Percentiles rank a stretch among this genome's conserved stretches.
These are phyloP conservation scores for Cudoniella acicularis DNA, from an alignment of 495 filamentous ascomycete genomes.

Conservation along the genomic window DNA sequence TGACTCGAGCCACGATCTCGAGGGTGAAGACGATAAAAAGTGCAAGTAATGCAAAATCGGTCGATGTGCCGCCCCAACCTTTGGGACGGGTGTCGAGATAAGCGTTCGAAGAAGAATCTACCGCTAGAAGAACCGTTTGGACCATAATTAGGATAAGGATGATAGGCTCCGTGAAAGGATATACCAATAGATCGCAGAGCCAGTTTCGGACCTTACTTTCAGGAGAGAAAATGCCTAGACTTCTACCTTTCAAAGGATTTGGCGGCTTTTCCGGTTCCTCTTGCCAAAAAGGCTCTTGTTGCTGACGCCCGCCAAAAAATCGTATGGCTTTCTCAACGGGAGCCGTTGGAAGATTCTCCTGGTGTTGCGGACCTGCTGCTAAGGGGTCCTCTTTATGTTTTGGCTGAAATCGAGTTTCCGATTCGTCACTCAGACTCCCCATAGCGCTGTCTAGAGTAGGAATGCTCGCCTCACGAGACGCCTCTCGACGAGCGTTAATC, in stretches of 20 bases:
- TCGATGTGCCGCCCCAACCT: conserved; percentile 62
- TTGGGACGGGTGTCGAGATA: conserved; percentile 42
- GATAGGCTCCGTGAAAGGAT: conserved; percentile 80
- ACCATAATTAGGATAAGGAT: conserved; percentile 85
- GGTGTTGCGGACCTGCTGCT: conserved; percentile 13
- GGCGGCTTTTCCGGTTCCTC: conserved; percentile 16
- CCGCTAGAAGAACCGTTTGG: conserved; percentile 79
- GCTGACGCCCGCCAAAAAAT: conserved; percentile 13
- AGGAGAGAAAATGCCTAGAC: conserved; percentile 79
- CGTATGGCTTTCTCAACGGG: conserved; percentile 24
- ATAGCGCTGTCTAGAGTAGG: neutral
- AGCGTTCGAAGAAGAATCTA: conserved; percentile 72
- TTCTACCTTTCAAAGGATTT: conserved; percentile 85
- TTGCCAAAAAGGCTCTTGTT: conserved; percentile 8
- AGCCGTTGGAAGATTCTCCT: conserved; percentile 9
- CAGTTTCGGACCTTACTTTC: conserved; percentile 68
- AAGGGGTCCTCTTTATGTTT: conserved; percentile 22
- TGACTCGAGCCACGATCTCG: conserved; percentile 73
- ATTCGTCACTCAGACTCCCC: conserved; percentile 22
- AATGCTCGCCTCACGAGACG: conserved; percentile 12
- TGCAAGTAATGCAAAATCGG: conserved; percentile 75
- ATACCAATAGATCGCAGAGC: conserved; percentile 84
- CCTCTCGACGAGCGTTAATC: conserved; percentile 26
- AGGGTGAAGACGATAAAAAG: conserved; percentile 91
- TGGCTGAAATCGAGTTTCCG: conserved; percentile 13